Evolutionary conservation across 768 basidiomycete genomes (phyloP), one percentile per base, ranked within the genome.

Genomic region (Russula brevipes): DNA sequence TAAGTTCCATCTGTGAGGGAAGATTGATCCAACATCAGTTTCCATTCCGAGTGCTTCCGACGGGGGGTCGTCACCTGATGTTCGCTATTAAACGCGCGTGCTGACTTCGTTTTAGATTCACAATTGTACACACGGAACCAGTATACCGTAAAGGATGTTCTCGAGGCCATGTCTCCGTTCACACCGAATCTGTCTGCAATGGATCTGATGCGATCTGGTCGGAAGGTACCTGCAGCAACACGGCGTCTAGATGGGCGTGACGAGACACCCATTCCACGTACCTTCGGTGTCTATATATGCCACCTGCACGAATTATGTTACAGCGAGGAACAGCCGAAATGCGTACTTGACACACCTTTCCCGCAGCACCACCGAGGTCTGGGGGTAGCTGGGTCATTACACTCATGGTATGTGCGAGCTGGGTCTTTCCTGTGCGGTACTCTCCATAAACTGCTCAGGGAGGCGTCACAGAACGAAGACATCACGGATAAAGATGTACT

Each of bases 111-210:
- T 67, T 63, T 67, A 69, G 61, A 52, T 17, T 17, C 11, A 36
- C 7, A 51, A 57, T 14, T 12, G 49, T n/a, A 35, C 35, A 33
- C 33, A 5, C 30, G 33, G 57, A 42, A 3, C 24, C 16, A 5
- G 63, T 65, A 19, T 57, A 87, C 92, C 93, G 73, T 94, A 94
- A n/a, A 95, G 82, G 59, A 94, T 88, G 71, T 96, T 95, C 72
- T 94, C 93, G 31, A 94, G 76, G 87, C 89, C 83, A 90, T 85
- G 59, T 82, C 86, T 5, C 87, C 87, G 66, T 94, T 90, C n/a
- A 98, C 91, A 11, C 93, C 93, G 70, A 96, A 97, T 24, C 94
- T 82, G 53, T 96, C 92, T 19, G 96, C 94, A 65, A 98, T 91
- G 31, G 91, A 84, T 46, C 83, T 82, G 70, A 98, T 90, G 61